Base-by-base conservation (phyloP, 2,329 filamentous ascomycete genomes). In the Exophiala spinifera region DNA sequence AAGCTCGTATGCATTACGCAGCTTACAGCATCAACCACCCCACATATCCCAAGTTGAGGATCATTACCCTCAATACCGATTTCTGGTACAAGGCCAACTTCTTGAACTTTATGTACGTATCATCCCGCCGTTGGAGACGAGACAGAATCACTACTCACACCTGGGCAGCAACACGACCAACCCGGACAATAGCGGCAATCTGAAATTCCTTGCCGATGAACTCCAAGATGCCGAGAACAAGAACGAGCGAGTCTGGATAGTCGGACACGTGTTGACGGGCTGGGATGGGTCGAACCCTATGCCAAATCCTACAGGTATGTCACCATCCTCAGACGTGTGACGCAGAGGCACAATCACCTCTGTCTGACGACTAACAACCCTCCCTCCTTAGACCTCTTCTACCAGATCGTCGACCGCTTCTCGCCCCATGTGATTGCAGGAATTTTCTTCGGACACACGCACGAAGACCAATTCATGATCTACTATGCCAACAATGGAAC, bases 231-330 rank as follows among this genome's bases (percentile, higher is more conserved):
- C 79, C 7, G 79, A 82, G 62, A 75, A 79, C 56, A 70, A 70
- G 7, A 71, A 71, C 4, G 79, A 82, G 58, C 69, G 77, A 8
- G 79, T 80, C 23, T 82, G 79, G 79, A 72, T 82, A 4, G 63
- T 80, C 5, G 79, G 76, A 4, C 79, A 81, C 49, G 78, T 83
- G 11, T 72, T 80, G 7, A 75, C 73, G 20, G 80, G 80, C 6
- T 83, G 79, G 77, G 79, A 82, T 62, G 80, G 79, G 21, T 67
- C 66, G 2, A 82, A 82, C 53, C 75, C 79, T 2, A 65, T 80
- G 5, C 74, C 76, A 3, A 79, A 80, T 49, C 81, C 79, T 0
- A 76, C 72, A 1, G 73, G 81, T 61, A 71, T 82, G 36, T 76
- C 82, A 70, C 51, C 31, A 25, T 25, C 23, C 23, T 8, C 23